phyloP scores from a whole-genome alignment of 306 rosid species.

The Cucumis cinereus region DNA sequence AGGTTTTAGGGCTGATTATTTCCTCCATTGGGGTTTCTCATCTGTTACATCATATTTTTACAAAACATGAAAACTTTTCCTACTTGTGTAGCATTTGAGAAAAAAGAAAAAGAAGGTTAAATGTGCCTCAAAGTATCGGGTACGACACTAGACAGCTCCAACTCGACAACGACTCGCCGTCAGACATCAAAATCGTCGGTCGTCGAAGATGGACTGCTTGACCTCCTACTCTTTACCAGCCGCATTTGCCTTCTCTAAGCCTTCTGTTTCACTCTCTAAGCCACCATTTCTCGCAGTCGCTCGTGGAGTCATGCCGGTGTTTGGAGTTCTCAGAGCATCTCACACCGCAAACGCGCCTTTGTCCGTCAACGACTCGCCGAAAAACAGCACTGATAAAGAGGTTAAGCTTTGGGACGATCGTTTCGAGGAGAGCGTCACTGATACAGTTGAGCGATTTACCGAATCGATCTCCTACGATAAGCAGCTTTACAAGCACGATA shows the following conservation, averaged over 20 bases:
- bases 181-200: neutral
- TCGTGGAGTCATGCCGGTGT: conserved; percentile 5
- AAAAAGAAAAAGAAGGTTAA: too few relatives aligned
- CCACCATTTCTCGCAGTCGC: conserved; percentile 14
- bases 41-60: too few relatives aligned
- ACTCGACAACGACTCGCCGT: neutral
- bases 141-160: neutral
- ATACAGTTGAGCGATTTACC: conserved; percentile 76
- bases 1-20: too few relatives aligned
- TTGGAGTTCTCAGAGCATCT: neutral
- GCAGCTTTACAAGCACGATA: conserved; percentile 73
- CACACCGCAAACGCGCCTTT: neutral
- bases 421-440: conserved; percentile 75
- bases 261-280: conserved; percentile 17
- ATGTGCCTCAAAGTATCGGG: neutral
- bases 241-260: neutral
- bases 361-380: neutral
- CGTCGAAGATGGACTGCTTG: neutral
- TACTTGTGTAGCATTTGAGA: too few relatives aligned
- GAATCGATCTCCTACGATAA: conserved; percentile 90
- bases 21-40: too few relatives aligned
- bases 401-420: conserved; percentile 96
- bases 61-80: too few relatives aligned
- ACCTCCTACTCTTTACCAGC: neutral
- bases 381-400: conserved; percentile 34